Percentiles rank a stretch among this genome's conserved stretches.
Evolutionary conservation across 257 asterid genomes (phyloP).

Genomic region (Salvia rosmarinus): DNA sequence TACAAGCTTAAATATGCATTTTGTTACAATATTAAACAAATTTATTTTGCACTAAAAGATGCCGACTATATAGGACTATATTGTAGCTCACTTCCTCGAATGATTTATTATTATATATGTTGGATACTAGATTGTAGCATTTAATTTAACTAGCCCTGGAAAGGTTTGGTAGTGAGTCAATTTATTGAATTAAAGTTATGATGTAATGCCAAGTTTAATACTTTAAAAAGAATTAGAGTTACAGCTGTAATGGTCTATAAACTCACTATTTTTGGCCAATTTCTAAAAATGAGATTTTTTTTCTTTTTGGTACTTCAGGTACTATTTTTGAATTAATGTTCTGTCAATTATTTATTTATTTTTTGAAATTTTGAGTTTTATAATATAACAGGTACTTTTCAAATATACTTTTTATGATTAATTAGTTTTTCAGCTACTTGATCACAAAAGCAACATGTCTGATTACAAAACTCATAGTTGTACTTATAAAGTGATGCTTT

Average conservation of each 20-base stretch:
- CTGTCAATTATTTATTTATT: neutral
- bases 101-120: neutral
- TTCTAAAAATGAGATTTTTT: neutral
- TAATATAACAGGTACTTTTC: no score
- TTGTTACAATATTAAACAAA: no score
- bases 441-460: neutral
- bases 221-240: neutral
- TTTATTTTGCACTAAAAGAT: neutral
- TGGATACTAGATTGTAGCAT: neutral
- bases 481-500: no score
- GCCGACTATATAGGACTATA: neutral
- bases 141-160: neutral
- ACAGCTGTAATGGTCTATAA: neutral
- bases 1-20: neutral
- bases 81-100: neutral
- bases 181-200: neutral
- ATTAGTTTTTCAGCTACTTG: no score
- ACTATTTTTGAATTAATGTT: neutral
- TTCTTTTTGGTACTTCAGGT: neutral
- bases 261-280: neutral
- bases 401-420: neutral
- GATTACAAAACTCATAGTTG: neutral
- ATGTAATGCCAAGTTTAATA: neutral
- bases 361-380: no score
- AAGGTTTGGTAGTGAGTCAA: neutral